A percentile compares a stretch with the other conserved stretches of the same genome.
Conservation (phyloP, 2,329 filamentous ascomycete genomes). For the Diplodia corticola region DNA sequence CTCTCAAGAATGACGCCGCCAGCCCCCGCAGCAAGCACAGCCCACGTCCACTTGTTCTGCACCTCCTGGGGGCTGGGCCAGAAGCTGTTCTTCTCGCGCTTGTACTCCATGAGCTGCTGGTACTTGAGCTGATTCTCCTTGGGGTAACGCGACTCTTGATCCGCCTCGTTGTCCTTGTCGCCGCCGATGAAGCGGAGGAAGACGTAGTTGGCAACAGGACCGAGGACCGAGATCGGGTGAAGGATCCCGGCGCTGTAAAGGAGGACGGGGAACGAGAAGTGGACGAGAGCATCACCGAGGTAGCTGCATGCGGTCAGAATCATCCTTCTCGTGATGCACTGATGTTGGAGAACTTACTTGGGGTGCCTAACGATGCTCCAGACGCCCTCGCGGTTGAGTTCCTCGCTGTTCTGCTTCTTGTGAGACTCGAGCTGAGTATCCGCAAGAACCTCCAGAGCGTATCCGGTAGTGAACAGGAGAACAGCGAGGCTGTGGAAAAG, state of each 20-base stretch:
- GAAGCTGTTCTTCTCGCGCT: conserved; percentile 59
- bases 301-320: conserved; percentile 47
- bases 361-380: conserved; percentile 64
- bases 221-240: conserved; percentile 56
- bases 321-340: not conserved
- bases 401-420: conserved; percentile 41
- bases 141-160: conserved; percentile 55
- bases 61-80: conserved; percentile 56
- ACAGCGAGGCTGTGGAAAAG: conserved; percentile 49
- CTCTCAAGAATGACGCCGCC: conserved; percentile 52
- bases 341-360: conserved; percentile 49
- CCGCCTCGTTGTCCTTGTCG: conserved; percentile 56
- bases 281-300: conserved; percentile 60
- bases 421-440: conserved; percentile 58
- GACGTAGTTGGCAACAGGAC: conserved; percentile 59
- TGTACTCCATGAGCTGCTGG: conserved; percentile 54
- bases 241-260: conserved; percentile 58
- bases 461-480: conserved; percentile 58
- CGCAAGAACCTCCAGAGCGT: conserved; percentile 58
- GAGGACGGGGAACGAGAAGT: conserved; percentile 60
- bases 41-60: conserved; percentile 59
- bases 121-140: conserved; percentile 54
- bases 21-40: conserved; percentile 52
- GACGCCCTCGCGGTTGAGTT: conserved; percentile 57
- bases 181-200: conserved; percentile 60